Evolutionary conservation across 371 early-diverging fungal genomes (phyloP).

Genomic region (Mortierella sp.): DNA sequence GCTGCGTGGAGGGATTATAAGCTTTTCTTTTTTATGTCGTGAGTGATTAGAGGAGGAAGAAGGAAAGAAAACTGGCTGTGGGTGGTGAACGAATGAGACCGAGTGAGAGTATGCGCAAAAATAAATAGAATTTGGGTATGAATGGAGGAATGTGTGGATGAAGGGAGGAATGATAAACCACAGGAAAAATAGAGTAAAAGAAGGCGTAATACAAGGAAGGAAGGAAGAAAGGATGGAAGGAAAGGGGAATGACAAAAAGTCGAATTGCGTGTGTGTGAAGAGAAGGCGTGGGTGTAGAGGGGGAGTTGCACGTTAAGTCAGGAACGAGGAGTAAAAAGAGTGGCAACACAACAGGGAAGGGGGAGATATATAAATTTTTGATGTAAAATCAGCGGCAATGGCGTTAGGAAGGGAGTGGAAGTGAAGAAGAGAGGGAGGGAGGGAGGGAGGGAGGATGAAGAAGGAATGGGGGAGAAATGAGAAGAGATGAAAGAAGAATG

Average conservation of each 20-base stretch:
- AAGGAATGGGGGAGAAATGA: neutral
- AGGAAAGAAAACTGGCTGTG: neutral
- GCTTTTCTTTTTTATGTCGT: neutral
- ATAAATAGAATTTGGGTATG: no score
- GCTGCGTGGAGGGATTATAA: neutral
- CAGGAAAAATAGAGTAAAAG: neutral
- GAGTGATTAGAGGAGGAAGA: neutral
- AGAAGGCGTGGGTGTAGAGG: no score
- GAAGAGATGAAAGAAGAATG: neutral
- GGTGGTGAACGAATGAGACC: neutral
- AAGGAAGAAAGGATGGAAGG: neutral
- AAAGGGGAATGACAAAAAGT: neutral
- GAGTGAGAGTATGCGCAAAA: neutral
- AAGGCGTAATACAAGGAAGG: neutral
- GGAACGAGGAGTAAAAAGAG: neutral
- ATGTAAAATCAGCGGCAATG: no score
- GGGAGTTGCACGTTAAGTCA: neutral
- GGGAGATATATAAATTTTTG: neutral
- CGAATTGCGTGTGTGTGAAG: neutral
- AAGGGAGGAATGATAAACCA: slow-evolving; percentile 6
- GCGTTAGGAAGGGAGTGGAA: slow-evolving; percentile 1
- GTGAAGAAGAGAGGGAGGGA: neutral
- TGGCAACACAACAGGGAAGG: neutral
- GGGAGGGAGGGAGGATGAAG: neutral
- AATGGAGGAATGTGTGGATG: neutral